Evolutionary conservation across 345 rosid genomes (phyloP), one percentile per base, ranked within the genome.

Genomic region (Carallia pectinifolia): DNA sequence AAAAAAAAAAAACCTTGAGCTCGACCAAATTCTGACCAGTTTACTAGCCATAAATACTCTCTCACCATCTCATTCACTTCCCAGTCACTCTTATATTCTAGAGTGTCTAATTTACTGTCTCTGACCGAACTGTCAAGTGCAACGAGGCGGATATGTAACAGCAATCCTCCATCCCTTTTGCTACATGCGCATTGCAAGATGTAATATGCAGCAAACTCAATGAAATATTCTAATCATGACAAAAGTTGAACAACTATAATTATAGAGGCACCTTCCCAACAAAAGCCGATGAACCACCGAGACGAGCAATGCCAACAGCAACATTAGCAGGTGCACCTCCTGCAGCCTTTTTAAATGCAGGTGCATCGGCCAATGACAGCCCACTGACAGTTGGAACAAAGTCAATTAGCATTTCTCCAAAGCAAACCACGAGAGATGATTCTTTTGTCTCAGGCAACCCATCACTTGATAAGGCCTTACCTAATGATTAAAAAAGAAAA

Each of bases 291-390:
- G 91, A 87, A 61, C 99, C 99, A 54, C 97, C 97, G 10, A 90
- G 97, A 72, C 97, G 93, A 73, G 97, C 82, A 17, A 95, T 90
- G 47, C 97, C 99, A 58, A 90, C 97, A 29, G 96, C 97, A 47
- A 90, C 97, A 81, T 95, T 95, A 36, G 97, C 97, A 65, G 99
- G 99, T 29, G 99, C 99, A 71, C 99, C 97, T 62, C 99, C 97
- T 0, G 97, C 88, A 64, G 97, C 97, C 73, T 92, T 95, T 59
- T 90, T 87, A 70, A 95, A 95, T 65, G 97, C 93, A 13, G 94
- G 97, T 15, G 99, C 84, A 23, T 90, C 86, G 38, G 97, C 97
- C 81, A 95, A 71, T 10, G 99, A 89, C 75, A 90, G 90, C 1
- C 96, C 97, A 48, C 77, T 90, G 7, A 53, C 73, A 2, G 97